These are phyloP conservation scores for Entelexis sorbosivorans DNA, from an alignment of 1,139 yeast genomes.

Conservation along the genomic window DNA sequence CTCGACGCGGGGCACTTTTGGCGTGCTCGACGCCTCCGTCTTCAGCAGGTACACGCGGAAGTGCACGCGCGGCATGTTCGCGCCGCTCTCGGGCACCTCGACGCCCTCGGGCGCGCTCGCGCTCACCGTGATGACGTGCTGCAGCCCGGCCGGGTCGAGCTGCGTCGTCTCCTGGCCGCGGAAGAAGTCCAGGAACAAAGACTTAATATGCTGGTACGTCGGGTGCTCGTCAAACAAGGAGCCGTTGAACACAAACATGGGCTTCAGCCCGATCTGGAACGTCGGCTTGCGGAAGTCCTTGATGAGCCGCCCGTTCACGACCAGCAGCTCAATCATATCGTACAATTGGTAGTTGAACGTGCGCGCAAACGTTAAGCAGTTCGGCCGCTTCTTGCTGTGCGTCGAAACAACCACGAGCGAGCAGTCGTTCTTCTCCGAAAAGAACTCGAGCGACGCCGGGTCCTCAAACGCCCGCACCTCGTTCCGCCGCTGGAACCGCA, in stretches of 20 bases:
- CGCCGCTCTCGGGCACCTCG: constrained; percentile 31
- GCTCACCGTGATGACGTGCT: constrained; percentile 75
- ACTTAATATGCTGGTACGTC: constrained; percentile 71
- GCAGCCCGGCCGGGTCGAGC: constrained; percentile 91
- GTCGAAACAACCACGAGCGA: constrained; percentile 76
- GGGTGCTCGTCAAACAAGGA: constrained; percentile 87
- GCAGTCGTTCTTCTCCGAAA: constrained; percentile 86
- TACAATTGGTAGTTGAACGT: constrained; percentile 82
- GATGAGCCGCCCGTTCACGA: constrained; percentile 47
- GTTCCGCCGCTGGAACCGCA: constrained; percentile 78
- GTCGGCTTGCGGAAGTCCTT: constrained; percentile 67
- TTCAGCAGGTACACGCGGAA: constrained; percentile 85
- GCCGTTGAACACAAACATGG: constrained; percentile 89
- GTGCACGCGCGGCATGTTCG: constrained; percentile 56
- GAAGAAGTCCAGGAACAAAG: constrained; percentile 82
- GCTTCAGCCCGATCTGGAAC: constrained; percentile 81
- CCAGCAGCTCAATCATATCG: constrained; percentile 86
- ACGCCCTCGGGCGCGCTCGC: constrained; percentile 60
- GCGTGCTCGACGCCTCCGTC: constrained; percentile 56
- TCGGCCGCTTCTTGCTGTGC: constrained; percentile 85
- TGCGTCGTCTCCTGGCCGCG: constrained; percentile 70
- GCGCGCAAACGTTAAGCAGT: constrained; percentile 75
- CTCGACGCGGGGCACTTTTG: constrained; percentile 87
- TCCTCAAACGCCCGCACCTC: constrained; percentile 92
- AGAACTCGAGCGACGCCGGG: constrained; percentile 72